phyloP scores from a whole-genome alignment of 306 rosid species.

The Dryas octopetala region DNA sequence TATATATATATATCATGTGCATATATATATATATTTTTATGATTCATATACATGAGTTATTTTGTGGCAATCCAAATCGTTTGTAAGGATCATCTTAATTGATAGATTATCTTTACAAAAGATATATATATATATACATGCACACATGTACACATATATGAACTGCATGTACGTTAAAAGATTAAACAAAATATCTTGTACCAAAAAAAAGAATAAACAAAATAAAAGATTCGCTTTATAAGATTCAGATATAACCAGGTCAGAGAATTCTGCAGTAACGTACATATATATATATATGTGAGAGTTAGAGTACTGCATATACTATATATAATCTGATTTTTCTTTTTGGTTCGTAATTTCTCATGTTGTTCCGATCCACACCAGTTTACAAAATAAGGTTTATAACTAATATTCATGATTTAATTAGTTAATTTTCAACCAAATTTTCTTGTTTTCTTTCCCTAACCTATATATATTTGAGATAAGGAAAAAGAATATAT shows the following conservation, averaged over 20 bases:
- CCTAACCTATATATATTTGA: no score
- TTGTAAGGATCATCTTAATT: no score
- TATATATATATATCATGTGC: no score
- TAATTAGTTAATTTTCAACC: not conserved
- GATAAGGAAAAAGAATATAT: no score
- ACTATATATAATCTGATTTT: not conserved
- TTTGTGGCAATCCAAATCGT: no score
- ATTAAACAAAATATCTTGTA: not conserved
- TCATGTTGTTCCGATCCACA: not conserved
- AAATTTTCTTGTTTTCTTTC: not conserved
- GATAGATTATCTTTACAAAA: no score
- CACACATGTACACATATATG: no score
- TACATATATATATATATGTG: not conserved
- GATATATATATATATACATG: no score
- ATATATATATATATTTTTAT: no score
- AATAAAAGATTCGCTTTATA: not conserved
- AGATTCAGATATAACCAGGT: not conserved
- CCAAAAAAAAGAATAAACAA: no score
- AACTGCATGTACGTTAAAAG: not conserved
- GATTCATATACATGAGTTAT: no score
- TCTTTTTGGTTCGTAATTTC: not conserved
- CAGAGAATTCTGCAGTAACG: not conserved
- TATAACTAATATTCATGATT: not conserved
- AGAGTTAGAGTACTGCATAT: not conserved
- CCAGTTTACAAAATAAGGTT: not conserved